A percentile compares a stretch with the other conserved stretches of the same genome.
These are phyloP conservation scores for Suillus placidus DNA, from an alignment of 768 basidiomycete species.

Conservation along the genomic window DNA sequence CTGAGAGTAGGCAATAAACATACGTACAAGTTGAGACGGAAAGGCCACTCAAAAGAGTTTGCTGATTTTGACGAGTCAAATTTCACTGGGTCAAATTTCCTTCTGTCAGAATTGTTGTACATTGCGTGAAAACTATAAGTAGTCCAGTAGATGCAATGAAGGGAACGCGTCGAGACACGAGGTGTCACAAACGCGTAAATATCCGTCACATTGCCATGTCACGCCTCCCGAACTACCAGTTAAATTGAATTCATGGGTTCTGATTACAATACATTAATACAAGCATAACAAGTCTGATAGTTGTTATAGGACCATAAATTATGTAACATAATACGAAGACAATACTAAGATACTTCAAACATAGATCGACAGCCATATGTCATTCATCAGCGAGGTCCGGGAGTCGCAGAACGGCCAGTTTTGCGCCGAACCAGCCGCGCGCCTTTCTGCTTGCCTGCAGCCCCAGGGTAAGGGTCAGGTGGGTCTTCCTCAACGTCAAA, in stretches of 20 bases:
- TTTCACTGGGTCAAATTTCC: constrained; percentile 4
- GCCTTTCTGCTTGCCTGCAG: constrained; percentile 18
- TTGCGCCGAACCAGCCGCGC: constrained; percentile 34
- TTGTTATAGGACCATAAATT: neutral
- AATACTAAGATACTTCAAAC: constrained; percentile 2
- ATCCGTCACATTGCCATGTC: constrained; percentile 4
- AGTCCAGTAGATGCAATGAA: neutral
- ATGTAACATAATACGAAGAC: constrained; percentile 1
- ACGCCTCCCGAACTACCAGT: too few species aligned
- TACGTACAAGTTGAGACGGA: constrained; percentile 79
- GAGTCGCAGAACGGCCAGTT: constrained; percentile 30
- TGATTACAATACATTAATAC: too few species aligned
- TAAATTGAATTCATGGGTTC: too few species aligned
- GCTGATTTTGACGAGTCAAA: neutral
- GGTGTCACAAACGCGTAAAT: constrained; percentile 11
- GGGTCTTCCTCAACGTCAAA: constrained; percentile 63
- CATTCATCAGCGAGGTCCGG: constrained; percentile 21
- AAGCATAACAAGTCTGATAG: too few species aligned
- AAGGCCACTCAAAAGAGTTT: constrained; percentile 48
- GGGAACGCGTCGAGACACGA: constrained; percentile 11
- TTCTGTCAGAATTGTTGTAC: constrained; percentile 24
- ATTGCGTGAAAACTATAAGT: constrained; percentile 15
- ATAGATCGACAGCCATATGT: neutral
- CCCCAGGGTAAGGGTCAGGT: constrained; percentile 39
- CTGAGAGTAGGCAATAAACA: constrained; percentile 7